Evolutionary conservation across 495 filamentous ascomycete genomes (phyloP).

Genomic region (Polyplosphaeria fusca): DNA sequence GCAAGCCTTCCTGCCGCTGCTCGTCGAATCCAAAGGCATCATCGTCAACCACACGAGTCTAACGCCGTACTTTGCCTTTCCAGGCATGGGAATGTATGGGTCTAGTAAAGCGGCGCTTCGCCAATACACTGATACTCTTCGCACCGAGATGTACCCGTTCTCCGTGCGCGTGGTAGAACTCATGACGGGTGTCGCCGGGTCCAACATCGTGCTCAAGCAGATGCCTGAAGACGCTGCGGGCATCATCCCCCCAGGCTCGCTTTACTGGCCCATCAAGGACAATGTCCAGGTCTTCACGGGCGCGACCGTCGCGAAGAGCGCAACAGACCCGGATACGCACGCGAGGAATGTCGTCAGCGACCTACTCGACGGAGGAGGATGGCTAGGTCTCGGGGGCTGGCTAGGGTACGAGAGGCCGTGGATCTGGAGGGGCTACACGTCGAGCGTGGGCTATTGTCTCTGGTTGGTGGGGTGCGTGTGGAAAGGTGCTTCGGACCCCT

Average conservation of each 20-base stretch:
- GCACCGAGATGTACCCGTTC: slow-evolving; percentile 6
- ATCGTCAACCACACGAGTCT: slow-evolving; percentile 6
- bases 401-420: neutral
- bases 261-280: neutral
- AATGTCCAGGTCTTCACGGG: neutral
- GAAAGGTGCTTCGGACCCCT: neutral
- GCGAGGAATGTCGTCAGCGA: slow-evolving; percentile 1
- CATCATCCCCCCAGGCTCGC: neutral
- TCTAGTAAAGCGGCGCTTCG: neutral
- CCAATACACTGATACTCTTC: slow-evolving; percentile 3
- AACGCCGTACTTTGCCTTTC: neutral
- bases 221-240: neutral
- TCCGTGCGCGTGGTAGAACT: slow-evolving; percentile 2
- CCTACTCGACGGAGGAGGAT: neutral
- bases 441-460: neutral
- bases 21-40: slow-evolving; percentile 5
- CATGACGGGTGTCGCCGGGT: neutral
- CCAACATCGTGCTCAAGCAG: neutral
- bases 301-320: neutral
- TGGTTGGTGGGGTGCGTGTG: neutral
- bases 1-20: slow-evolving; percentile 15
- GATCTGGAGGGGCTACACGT: neutral
- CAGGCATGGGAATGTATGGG: neutral
- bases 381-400: neutral
- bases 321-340: neutral